phyloP scores from a whole-genome alignment of 2,329 filamentous ascomycete species.

The Ciborinia camelliae region DNA sequence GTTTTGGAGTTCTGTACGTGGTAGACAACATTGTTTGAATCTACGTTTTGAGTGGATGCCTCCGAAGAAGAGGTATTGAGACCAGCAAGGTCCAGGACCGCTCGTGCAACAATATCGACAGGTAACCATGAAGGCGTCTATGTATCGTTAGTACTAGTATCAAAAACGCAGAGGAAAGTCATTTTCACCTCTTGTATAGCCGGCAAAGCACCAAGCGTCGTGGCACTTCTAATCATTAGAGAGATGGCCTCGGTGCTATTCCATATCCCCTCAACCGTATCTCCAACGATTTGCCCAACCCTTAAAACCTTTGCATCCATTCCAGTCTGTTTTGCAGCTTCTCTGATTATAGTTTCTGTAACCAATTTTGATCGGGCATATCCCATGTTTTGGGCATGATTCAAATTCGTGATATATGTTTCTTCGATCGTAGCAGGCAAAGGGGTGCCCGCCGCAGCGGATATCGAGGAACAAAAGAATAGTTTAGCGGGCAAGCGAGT shows the following conservation, averaged over 20 bases:
- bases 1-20: constrained; percentile 51
- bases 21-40: constrained; percentile 37
- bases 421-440: constrained; percentile 39
- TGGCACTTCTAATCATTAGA: constrained; percentile 47
- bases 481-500: constrained; percentile 36
- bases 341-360: constrained; percentile 44
- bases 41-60: constrained; percentile 12
- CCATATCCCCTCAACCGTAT: constrained; percentile 48
- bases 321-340: constrained; percentile 37
- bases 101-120: constrained; percentile 45
- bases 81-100: constrained; percentile 41
- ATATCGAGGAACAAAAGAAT: constrained; percentile 42
- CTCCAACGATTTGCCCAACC: constrained; percentile 51
- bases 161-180: not conserved
- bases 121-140: constrained; percentile 45
- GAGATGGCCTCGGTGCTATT: constrained; percentile 51
- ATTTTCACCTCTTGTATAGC: constrained; percentile 41
- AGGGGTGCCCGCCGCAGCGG: constrained; percentile 35
- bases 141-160: not conserved
- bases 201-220: constrained; percentile 45
- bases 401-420: constrained; percentile 28
- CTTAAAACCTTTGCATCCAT: constrained; percentile 42
- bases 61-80: constrained; percentile 19
- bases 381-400: constrained; percentile 47
- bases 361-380: constrained; percentile 51